These are phyloP conservation scores for Fusarium pininemorale DNA, from an alignment of 2,329 filamentous ascomycete genomes.

Conservation along the genomic window DNA sequence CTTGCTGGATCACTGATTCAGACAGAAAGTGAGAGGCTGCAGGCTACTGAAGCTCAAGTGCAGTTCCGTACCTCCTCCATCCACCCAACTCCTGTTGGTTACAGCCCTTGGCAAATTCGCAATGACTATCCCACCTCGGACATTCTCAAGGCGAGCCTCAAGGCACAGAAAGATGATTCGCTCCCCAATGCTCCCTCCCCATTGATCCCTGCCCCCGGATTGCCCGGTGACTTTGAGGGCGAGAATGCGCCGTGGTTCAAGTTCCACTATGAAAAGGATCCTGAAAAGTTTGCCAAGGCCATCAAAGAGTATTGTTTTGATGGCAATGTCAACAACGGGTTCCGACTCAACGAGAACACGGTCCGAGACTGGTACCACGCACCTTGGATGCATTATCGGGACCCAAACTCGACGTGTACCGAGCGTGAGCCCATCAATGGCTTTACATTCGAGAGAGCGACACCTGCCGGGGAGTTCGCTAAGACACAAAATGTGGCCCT, in stretches of 20 bases:
- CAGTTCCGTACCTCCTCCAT: background rate
- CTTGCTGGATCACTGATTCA: background rate
- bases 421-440: background rate
- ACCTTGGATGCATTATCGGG: constrained; percentile 1
- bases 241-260: background rate
- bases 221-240: background rate
- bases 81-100: background rate
- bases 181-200: background rate
- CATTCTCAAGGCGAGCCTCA: background rate
- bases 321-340: background rate
- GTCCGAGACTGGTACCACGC: background rate
- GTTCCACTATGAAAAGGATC: background rate
- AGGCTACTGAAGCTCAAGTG: background rate
- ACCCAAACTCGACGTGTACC: background rate
- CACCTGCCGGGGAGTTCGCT: background rate
- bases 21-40: background rate
- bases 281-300: background rate
- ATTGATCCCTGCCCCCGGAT: background rate
- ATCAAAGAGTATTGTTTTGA: background rate
- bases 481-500: background rate
- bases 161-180: background rate
- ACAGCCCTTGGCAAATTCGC: background rate
- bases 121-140: background rate
- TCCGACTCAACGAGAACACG: background rate
- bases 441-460: background rate